These are phyloP conservation scores for Mortierella alpina DNA, from an alignment of 192 early-diverging fungal species.

Conservation along the genomic window DNA sequence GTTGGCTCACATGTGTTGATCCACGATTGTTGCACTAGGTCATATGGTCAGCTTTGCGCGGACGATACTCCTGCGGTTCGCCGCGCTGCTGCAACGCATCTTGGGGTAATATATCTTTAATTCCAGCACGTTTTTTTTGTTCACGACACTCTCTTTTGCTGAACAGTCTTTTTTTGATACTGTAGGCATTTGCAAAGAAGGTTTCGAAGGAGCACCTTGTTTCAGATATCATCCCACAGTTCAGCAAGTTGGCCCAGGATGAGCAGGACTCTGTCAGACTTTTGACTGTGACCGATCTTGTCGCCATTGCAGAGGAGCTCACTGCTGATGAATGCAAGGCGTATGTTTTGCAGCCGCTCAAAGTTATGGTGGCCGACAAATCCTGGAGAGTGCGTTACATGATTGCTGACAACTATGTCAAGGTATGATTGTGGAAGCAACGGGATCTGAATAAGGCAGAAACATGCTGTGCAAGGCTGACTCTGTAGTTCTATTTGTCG, in stretches of 20 bases:
- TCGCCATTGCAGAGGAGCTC: conserved; percentile 89
- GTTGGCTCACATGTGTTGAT: not conserved
- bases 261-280: conserved; percentile 97
- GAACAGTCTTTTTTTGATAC: not conserved
- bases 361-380: conserved; percentile 86
- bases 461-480: not conserved
- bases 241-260: conserved; percentile 84
- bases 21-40: conserved; percentile 49
- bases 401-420: conserved; percentile 98
- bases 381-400: conserved; percentile 99
- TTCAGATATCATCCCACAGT: conserved; percentile 85
- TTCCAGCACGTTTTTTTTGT: not conserved
- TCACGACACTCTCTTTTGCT: not conserved
- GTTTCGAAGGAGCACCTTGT: conserved; percentile 81
- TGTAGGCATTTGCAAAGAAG: conserved; percentile 76
- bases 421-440: conserved; percentile 59
- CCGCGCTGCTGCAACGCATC: conserved; percentile 88
- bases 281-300: conserved; percentile 90
- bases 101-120: conserved; percentile 65
- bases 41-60: conserved; percentile 83
- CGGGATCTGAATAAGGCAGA: not conserved
- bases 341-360: conserved; percentile 78
- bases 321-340: conserved; percentile 81
- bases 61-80: conserved; percentile 99
- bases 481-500: not conserved